Evolutionary conservation across 768 basidiomycete genomes (phyloP), one percentile per base, ranked within the genome.

Genomic region (Serendipita indica): DNA sequence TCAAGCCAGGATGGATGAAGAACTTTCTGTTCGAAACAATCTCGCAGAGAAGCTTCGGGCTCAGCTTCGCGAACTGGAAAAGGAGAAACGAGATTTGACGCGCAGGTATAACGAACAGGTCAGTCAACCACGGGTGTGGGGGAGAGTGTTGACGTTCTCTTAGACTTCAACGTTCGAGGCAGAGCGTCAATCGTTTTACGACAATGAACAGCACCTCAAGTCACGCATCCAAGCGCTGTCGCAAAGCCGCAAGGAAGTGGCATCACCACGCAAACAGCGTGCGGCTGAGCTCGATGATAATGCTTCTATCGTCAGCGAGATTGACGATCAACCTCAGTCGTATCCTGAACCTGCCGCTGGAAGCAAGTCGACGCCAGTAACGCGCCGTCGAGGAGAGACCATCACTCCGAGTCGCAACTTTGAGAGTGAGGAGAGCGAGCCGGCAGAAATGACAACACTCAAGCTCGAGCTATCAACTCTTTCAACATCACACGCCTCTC

Each of bases 161-260:
- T 66, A 93, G 89, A 83, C 83, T n/a, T 73, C 80, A 16, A 85
- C 86, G 2, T 93, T 92, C 67, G 91, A 94, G 66, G 86, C 88
- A 5, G 91, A 94, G 70, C 84, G 91, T 33, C 89, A 92, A 68
- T 79, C 89, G 14, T 87, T 91, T 69, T 90, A 90, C 66, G 90
- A 93, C 70, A 90, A 89, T 66, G 90, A 94, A 65, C 86, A 92
- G 67, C 89, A 91, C 69, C 82, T 92, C 63, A 91, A 90, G 70
- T 86, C 86, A 43, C 86, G 89, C 61, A 90, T 93, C 57, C 83
- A 86, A 66, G 86, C 84, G 5, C 79, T 91, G 35, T 74, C 78
- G 4, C 80, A 87, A 62, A 75, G 79, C 41, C 79, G 82, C 60
- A 85, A 77, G 67, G 77, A 79, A 57, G 76, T 79, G 59, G 66